These are phyloP conservation scores for Zoysia pacifica DNA, from an alignment of 176 grass and related monocot genomes.

Conservation along the genomic window DNA sequence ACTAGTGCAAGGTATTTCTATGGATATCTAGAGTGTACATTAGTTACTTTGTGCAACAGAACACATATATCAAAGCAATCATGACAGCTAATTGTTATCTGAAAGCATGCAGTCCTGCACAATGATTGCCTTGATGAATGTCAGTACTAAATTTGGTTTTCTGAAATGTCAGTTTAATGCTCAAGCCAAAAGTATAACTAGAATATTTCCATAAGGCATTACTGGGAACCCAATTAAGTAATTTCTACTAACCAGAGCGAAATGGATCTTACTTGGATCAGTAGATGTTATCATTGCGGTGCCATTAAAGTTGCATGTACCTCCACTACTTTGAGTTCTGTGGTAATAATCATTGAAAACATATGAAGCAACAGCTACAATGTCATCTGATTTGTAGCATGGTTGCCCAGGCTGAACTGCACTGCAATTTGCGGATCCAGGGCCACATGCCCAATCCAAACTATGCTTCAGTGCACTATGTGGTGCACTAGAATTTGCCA, in stretches of 20 bases:
- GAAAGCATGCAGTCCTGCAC: not conserved
- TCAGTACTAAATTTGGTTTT: not conserved
- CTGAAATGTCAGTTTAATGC: not conserved
- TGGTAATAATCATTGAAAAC: constrained; percentile 98
- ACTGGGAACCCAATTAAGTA: constrained; percentile 6
- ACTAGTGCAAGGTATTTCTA: not conserved
- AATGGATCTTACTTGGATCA: constrained; percentile 82
- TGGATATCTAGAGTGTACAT: not conserved
- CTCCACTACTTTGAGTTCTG: constrained; percentile 82
- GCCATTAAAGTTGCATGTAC: constrained; percentile 91
- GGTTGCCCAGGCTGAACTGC: constrained; percentile 81
- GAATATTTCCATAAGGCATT: not conserved
- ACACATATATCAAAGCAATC: not conserved
- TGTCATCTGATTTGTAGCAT: constrained; percentile 84
- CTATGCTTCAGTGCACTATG: constrained; percentile 73
- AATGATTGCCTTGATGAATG: not conserved
- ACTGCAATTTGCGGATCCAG: constrained; percentile 93
- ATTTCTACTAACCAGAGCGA: constrained; percentile 19
- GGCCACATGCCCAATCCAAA: constrained; percentile 98
- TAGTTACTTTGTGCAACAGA: not conserved
- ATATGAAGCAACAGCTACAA: constrained; percentile 83
- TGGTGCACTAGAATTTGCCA: constrained; percentile 78
- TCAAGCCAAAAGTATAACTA: constrained; percentile 11
- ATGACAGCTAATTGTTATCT: not conserved
- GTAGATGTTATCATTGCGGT: constrained; percentile 80